phyloP scores from a whole-genome alignment of 225 moss, liverwort and hornwort species.

The Marchantia polymorpha region DNA sequence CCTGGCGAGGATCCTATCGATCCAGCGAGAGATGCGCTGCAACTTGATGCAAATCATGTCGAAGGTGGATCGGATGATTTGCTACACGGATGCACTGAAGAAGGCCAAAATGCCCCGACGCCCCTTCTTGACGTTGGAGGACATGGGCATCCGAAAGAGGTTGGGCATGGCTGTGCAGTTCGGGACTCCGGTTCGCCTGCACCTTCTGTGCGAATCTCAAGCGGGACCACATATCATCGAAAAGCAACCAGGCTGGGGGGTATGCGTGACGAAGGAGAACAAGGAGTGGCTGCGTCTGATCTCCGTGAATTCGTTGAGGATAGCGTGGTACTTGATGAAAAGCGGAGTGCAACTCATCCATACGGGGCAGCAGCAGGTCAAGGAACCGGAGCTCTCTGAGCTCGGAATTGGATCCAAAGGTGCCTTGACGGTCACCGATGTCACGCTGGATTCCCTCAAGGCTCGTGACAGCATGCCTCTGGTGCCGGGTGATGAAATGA shows the following conservation, averaged over 20 bases:
- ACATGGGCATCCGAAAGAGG: neutral
- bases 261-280: constrained; percentile 14
- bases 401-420: constrained; percentile 11
- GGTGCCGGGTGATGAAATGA: constrained; percentile 14
- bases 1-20: neutral
- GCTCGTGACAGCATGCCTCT: constrained; percentile 2
- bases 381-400: constrained; percentile 1
- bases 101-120: constrained; percentile 22
- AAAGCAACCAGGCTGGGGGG: constrained; percentile 7
- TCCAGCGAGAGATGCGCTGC: neutral
- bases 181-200: constrained; percentile 17
- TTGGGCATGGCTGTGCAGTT: constrained; percentile 6
- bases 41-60: neutral
- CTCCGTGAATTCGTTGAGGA: constrained; percentile 8
- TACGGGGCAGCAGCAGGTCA: neutral
- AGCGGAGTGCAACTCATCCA: constrained; percentile 7
- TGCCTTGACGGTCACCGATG: constrained; percentile 10
- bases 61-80: constrained; percentile 21
- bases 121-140: constrained; percentile 14
- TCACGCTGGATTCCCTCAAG: neutral
- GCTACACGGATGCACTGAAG: neutral
- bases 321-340: constrained; percentile 12
- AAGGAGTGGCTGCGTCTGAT: constrained; percentile 17
- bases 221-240: constrained; percentile 10
- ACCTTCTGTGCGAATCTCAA: constrained; percentile 26